Evolutionary conservation across 2,329 filamentous ascomycete species (phyloP), one percentile per base, ranked within the genome.

Genomic region (Bipolaris zeicola): DNA sequence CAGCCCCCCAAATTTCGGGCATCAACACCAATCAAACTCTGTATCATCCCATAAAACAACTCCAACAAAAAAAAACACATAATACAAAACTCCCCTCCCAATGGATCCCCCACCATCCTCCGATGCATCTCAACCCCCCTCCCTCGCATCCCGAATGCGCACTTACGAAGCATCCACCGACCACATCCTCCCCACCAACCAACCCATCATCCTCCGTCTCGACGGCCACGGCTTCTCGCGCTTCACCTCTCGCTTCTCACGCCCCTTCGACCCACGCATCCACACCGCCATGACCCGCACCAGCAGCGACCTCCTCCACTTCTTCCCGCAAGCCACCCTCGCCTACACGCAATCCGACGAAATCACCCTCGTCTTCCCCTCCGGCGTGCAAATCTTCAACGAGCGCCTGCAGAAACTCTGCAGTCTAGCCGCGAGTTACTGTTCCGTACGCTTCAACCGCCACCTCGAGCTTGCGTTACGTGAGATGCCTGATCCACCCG

Each of bases 261-360:
- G 65, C 1, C 71, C 71, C 0, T 74, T 74, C 39, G 70, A 74
- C 39, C 55, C 68, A 39, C 68, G 71, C 38, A 72, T 74, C 24
- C 70, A 74, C 54, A 50, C 61, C 46, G 69, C 71, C 18, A 73
- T 73, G 69, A 55, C 65, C 33, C 31, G 62, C 20, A 66, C 66
- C 6, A 68, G 66, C 57, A 53, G 57, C 37, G 66, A 69, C 39
- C 52, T 74, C 3, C 64, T 74, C 5, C 50, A 56, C 16, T 74
- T 64, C 59, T 72, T 74, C 52, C 56, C 64, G 0, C 54, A 60
- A 20, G 71, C 69, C 2, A 73, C 65, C 13, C 59, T 73, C 16
- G 70, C 69, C 6, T 74, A 74, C 53, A 73, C 70, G 38, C 71
- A 74, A 42, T 72, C 69, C 16, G 70, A 74, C 37, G 71, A 74